phyloP scores from a whole-genome alignment of 768 basidiomycete genomes.

The Termitomyces bulborhizus region DNA sequence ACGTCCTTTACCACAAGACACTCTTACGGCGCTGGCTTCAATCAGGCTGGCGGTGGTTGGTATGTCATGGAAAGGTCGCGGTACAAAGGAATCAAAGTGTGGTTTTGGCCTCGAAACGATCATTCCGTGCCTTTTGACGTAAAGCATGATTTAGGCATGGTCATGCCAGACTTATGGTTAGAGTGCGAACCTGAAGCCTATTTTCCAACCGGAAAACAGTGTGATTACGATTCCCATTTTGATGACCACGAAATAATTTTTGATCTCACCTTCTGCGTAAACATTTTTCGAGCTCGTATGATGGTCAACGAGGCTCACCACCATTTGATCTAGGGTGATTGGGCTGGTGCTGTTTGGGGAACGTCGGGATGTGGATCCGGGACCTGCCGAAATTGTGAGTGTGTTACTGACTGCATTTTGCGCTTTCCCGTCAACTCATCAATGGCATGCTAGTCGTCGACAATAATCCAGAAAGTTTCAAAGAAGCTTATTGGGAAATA shows the following conservation, averaged over 20 bases:
- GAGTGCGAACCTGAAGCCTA: slow-evolving; percentile 39
- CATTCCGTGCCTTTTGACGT: slow-evolving; percentile 37
- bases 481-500: slow-evolving; percentile 66
- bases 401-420: background rate
- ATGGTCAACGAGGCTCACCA: background rate
- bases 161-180: slow-evolving; percentile 23
- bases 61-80: slow-evolving; percentile 44
- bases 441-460: slow-evolving; percentile 39
- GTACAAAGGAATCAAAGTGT: slow-evolving; percentile 44
- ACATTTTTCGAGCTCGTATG: slow-evolving; percentile 12
- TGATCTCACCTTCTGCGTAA: slow-evolving; percentile 58
- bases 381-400: slow-evolving; percentile 43
- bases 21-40: slow-evolving; percentile 46
- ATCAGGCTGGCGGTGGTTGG: slow-evolving; percentile 51
- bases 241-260: slow-evolving; percentile 48
- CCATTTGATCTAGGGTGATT: slow-evolving; percentile 36
- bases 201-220: slow-evolving; percentile 37
- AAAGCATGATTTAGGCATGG: slow-evolving; percentile 11
- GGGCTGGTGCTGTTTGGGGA: slow-evolving; percentile 38
- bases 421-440: background rate
- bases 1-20: slow-evolving; percentile 30
- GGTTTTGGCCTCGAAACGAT: slow-evolving; percentile 54
- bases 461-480: slow-evolving; percentile 51
- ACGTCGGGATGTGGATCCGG: slow-evolving; percentile 32
- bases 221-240: slow-evolving; percentile 49